These are phyloP conservation scores for Starmerella floris DNA, from an alignment of 805 yeast species.

Conservation along the genomic window DNA sequence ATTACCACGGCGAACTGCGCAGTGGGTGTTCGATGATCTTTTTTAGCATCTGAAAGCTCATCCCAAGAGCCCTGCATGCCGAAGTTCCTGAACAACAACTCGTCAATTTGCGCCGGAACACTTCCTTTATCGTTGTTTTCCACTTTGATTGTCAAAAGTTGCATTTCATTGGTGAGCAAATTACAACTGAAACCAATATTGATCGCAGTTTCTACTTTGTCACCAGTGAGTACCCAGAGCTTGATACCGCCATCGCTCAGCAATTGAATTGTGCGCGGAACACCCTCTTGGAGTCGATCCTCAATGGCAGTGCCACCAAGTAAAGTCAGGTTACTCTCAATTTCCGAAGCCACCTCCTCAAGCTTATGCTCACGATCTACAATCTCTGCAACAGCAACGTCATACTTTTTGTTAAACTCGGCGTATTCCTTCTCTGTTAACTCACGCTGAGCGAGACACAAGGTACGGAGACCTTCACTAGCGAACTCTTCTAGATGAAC, in stretches of 20 bases:
- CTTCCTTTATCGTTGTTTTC: slow-evolving; percentile 25
- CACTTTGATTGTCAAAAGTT: slow-evolving; percentile 41
- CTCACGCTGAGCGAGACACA: slow-evolving; percentile 56
- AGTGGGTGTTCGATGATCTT: slow-evolving; percentile 53
- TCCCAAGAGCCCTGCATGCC: slow-evolving; percentile 34
- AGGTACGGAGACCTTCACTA: slow-evolving; percentile 65
- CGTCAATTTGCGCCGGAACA: slow-evolving; percentile 30
- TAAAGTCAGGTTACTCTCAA: slow-evolving; percentile 45
- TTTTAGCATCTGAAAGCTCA: slow-evolving; percentile 39
- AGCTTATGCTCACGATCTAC: slow-evolving; percentile 49
- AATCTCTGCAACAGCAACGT: slow-evolving; percentile 45
- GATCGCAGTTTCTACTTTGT: slow-evolving; percentile 76
- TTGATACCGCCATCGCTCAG: slow-evolving; percentile 65
- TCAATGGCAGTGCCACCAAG: slow-evolving; percentile 79
- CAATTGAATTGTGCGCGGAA: slow-evolving; percentile 58
- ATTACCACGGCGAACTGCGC: slow-evolving; percentile 49
- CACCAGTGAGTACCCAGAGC: slow-evolving; percentile 78
- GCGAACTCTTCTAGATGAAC: slow-evolving; percentile 62
- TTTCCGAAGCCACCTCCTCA: slow-evolving; percentile 44
- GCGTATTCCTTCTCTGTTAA: slow-evolving; percentile 35
- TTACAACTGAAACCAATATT: slow-evolving; percentile 78
- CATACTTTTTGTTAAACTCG: slow-evolving; percentile 44
- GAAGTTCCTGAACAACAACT: slow-evolving; percentile 41
- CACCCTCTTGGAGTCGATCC: slow-evolving; percentile 68
- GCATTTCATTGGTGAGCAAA: slow-evolving; percentile 57